These are phyloP conservation scores for Amphirosellinia nigrospora DNA, from an alignment of 495 filamentous ascomycete genomes.

Conservation along the genomic window DNA sequence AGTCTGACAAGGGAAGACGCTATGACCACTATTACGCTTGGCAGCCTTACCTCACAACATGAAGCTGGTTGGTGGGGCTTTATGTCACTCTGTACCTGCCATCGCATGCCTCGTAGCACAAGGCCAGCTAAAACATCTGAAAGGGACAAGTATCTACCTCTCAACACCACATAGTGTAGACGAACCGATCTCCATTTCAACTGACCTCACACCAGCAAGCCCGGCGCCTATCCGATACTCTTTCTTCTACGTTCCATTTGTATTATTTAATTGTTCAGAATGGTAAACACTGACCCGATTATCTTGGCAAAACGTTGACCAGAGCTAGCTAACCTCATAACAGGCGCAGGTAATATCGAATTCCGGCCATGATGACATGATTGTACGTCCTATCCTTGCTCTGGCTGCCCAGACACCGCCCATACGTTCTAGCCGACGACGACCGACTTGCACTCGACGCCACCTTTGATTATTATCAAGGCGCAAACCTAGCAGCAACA, in stretches of 20 bases:
- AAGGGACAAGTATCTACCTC: conserved; percentile 30
- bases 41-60: not conserved
- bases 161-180: not conserved
- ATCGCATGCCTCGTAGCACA: conserved; percentile 12
- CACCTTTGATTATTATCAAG: not conserved
- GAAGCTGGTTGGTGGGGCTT: conserved; percentile 7
- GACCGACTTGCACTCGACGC: conserved; percentile 1
- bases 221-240: not conserved
- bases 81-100: not conserved
- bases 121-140: conserved; percentile 24
- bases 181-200: not conserved
- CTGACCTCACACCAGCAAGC: conserved; percentile 13
- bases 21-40: not conserved
- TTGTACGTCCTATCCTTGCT: conserved; percentile 68
- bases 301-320: not conserved
- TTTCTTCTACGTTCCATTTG: not conserved
- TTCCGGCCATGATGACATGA: conserved; percentile 98
- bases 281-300: conserved; percentile 31
- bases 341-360: conserved; percentile 83
- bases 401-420: conserved; percentile 5
- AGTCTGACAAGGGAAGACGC: not conserved
- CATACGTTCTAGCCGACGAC: not conserved
- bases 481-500: not conserved
- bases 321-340: conserved; percentile 28
- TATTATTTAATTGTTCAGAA: conserved; percentile 22